phyloP scores from a whole-genome alignment of 306 rosid species.

The Vigna hirtella region DNA sequence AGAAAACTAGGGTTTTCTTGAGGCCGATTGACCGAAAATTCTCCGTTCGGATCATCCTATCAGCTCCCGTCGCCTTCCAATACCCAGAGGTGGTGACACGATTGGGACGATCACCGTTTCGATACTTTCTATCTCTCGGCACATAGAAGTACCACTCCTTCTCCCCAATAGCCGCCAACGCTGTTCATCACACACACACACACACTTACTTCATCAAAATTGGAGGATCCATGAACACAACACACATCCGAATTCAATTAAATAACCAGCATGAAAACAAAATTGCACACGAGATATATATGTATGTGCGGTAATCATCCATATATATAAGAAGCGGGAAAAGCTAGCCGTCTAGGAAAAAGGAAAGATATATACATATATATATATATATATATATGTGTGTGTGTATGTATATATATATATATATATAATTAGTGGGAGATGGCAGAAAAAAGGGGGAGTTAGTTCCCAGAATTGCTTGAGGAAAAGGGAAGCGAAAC shows the following conservation, averaged over 20 bases:
- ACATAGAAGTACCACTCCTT: conserved; percentile 99
- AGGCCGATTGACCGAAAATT: conserved; percentile 81
- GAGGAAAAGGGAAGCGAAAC: conserved; percentile 44
- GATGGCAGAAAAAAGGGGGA: conserved; percentile 3
- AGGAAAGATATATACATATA: not conserved
- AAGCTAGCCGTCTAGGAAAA: not conserved
- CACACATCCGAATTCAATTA: not conserved
- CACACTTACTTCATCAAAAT: not conserved
- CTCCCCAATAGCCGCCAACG: conserved; percentile 97
- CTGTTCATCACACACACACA: conserved; percentile 44
- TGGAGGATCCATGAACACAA: not conserved
- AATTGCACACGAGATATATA: not conserved
- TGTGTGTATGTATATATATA: not conserved
- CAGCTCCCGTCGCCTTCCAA: conserved; percentile 99
- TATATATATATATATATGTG: not conserved
- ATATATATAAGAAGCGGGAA: not conserved
- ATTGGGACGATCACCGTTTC: conserved; percentile 94
- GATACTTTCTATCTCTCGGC: conserved; percentile 87
- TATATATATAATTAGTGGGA: conserved; percentile 20
- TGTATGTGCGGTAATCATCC: not conserved
- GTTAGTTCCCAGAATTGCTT: conserved; percentile 46
- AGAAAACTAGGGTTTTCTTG: conserved; percentile 99
- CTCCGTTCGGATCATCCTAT: conserved; percentile 86
- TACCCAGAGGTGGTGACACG: conserved; percentile 95
- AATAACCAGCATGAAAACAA: not conserved